Evolutionary conservation across 23 red algal species (phyloP), one percentile per base, ranked within the genome.

Genomic region (Gracilaria caudata): DNA sequence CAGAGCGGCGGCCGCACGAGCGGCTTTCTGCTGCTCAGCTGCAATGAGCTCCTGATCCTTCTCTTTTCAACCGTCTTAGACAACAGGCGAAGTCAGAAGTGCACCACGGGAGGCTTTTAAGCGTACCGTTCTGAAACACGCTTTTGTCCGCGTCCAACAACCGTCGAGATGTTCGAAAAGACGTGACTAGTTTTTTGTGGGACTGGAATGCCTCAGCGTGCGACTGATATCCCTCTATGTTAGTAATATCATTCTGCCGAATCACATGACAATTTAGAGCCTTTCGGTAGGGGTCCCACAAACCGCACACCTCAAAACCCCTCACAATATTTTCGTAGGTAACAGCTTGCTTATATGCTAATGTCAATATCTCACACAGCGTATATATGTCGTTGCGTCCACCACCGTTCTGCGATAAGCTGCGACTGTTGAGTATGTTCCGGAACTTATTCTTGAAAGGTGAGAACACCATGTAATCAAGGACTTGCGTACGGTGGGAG

Each of bases 381-480:
- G 78, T 81, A 20, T 81, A 61, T 1, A 81, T 20, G 60, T 81
- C 78, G 46, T 81, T 81, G 11, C 49, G 46, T 21, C 0, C 3
- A 7, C 36, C 55, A 19, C 26, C 21, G 8, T 51, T 24, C 0
- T n/a, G n/a, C 41, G 40, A 14, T 54, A 80, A n/a, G 12, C 12
- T 63, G 28, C 51, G n/a, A 12, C n/a, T 20, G 55, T 81, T 81
- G 17, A 81, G 34, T 8, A 1, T 14, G 56, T 81, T 81, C 9
- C 78, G 49, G 8, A 59, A 24, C 7, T 30, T 36, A 25, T 26
- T 81, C n/a, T 81, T 81, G 49, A 36, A 81, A 2, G 78, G 78
- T 19, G 78, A 81, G 38, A 81, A 81, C 17, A 81, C 55, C 6
- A 21, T 37, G 78, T 81, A 81, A 51, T 81, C 78, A 25, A 59